Base-by-base conservation (phyloP, 345 rosid species). In the Eucalyptus curtisii region DNA sequence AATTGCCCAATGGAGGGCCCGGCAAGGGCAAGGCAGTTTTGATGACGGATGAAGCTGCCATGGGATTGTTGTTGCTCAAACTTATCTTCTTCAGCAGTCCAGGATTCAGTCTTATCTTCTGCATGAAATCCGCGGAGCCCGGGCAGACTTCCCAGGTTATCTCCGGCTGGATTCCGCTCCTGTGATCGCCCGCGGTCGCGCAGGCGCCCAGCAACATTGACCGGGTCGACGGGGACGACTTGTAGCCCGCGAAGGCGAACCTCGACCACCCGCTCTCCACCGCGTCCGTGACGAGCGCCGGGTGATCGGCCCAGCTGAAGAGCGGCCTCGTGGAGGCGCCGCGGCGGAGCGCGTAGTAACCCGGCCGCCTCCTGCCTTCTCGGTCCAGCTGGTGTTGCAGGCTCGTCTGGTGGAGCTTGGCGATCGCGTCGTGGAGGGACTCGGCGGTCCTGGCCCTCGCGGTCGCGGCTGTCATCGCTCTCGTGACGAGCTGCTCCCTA, bases 201-300 rank as follows among this genome's bases (percentile, higher is more conserved):
- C 97, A 95, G 30, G 95, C 90, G 30, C 98, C 96, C 86, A 94
- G 87, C 27, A 96, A 86, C 8, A 94, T 88, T 30, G 95, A 90
- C 52, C 91, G 88, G 6, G 92, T 86, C 4, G 94, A 90, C 8
- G 94, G 91, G 27, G 92, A 90, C 16, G 94, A 80, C 90, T 89
- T 88, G 90, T 91, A 94, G 49, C 89, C 93, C 24, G 92, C 33
- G 89, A 97, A 97, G 17, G 96, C 98, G 76, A 97, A 97, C 90
- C 97, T 90, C 6, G 97, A 93, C 99, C 99, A 97, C 13, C 99
- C 99, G 87, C 94, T 95, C 86, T 97, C 98, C 9, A 94, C 95
- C 0, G 98, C 98, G 87, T 96, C 98, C 4, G 95, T 92, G 30
- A 96, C 89, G 31, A 96, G 94, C 24, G 93, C 90, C 5, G 98